phyloP scores from a whole-genome alignment of 768 basidiomycete species.

The Cystofilobasidium ferigula region DNA sequence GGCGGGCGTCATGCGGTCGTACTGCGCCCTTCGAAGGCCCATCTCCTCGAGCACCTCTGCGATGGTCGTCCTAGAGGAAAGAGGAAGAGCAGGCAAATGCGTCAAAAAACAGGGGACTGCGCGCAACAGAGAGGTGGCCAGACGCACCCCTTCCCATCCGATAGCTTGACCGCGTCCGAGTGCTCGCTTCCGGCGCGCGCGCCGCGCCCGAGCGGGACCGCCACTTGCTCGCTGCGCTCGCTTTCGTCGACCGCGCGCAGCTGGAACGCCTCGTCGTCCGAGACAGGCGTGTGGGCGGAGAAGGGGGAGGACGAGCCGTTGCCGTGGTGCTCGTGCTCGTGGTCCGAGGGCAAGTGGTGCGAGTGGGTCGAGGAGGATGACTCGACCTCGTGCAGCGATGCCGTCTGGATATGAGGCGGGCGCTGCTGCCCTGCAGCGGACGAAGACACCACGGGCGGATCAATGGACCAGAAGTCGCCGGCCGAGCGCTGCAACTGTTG shows the following conservation, averaged over 20 bases:
- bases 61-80: not conserved
- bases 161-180: not conserved
- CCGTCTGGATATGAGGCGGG: not conserved
- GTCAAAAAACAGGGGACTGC: not conserved
- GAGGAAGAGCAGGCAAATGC: not conserved
- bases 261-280: not conserved
- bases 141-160: conserved; percentile 3
- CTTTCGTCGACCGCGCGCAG: not conserved
- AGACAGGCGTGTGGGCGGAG: not conserved
- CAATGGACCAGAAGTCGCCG: not conserved
- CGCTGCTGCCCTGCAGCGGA: not conserved
- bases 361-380: not conserved
- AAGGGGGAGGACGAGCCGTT: not conserved
- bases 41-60: conserved; percentile 17
- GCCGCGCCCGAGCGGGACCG: not conserved
- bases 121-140: not conserved
- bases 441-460: too few relatives aligned
- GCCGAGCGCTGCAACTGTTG: not conserved
- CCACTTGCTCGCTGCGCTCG: not conserved
- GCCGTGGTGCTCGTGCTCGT: not conserved
- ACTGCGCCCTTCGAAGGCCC: conserved; percentile 8
- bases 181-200: not conserved
- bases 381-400: not conserved
- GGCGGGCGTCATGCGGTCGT: not conserved
- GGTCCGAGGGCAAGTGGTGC: too few relatives aligned